Evolutionary conservation across 768 basidiomycete genomes (phyloP).

Genomic region (Boletus speciosus): DNA sequence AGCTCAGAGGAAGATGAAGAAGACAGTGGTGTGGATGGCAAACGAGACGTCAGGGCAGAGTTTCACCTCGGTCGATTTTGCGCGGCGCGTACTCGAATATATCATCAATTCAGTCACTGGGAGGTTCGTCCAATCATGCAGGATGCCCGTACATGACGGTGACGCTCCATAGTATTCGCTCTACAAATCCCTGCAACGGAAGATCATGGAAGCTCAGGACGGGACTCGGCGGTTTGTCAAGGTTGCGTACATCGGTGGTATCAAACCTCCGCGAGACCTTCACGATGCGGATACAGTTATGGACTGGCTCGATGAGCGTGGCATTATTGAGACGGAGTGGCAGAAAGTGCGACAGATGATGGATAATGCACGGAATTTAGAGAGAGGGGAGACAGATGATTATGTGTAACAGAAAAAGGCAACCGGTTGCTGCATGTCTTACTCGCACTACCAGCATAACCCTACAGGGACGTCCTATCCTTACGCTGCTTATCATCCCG

Average conservation of each 20-base stretch:
- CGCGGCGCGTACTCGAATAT: constrained; percentile 61
- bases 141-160: background rate
- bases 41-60: constrained; percentile 28
- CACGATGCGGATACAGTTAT: constrained; percentile 74
- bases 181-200: constrained; percentile 53
- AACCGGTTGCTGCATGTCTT: constrained; percentile 24
- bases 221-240: constrained; percentile 49
- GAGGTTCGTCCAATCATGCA: constrained; percentile 50
- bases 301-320: constrained; percentile 75
- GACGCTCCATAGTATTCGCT: constrained; percentile 52
- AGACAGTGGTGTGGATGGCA: background rate
- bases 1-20: constrained; percentile 25
- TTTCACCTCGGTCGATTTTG: constrained; percentile 80
- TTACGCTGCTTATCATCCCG: constrained; percentile 60
- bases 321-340: constrained; percentile 68
- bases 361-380: constrained; percentile 67
- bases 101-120: constrained; percentile 77
- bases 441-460: constrained; percentile 35
- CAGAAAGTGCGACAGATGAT: constrained; percentile 67
- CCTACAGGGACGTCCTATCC: constrained; percentile 57
- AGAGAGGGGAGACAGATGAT: constrained; percentile 45
- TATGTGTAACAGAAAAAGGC: background rate
- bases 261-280: constrained; percentile 61
- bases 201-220: constrained; percentile 55
- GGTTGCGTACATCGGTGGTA: constrained; percentile 52